Conservation (phyloP, 2,329 filamentous ascomycete genomes). For the Exophiala xenobiotica region DNA sequence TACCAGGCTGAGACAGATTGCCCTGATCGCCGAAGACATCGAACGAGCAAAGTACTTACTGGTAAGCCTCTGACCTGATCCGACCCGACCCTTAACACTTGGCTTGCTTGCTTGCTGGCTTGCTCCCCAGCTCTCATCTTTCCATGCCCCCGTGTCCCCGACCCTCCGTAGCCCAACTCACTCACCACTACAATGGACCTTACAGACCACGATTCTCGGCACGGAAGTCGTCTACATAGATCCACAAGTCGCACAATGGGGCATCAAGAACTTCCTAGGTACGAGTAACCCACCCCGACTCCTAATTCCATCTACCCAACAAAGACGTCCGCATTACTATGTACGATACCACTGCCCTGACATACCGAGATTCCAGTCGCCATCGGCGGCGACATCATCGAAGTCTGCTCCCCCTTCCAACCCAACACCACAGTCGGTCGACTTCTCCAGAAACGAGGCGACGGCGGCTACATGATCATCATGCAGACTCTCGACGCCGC, state of each 20-base stretch:
- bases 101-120: too few relatives aligned
- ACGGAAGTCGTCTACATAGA: conserved; percentile 43
- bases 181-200: not conserved
- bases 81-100: too few relatives aligned
- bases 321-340: not conserved
- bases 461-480: conserved; percentile 51
- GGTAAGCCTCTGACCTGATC: conserved; percentile 18
- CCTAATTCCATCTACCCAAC: not conserved
- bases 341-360: not conserved
- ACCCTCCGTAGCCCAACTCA: not conserved
- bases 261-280: conserved; percentile 44
- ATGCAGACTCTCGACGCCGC: conserved; percentile 47
- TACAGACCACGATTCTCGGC: conserved; percentile 37
- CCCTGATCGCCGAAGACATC: conserved; percentile 30
- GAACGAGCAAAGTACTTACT: conserved; percentile 28
- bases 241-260: conserved; percentile 40
- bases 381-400: conserved; percentile 46
- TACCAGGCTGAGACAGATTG: conserved; percentile 32
- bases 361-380: conserved; percentile 34
- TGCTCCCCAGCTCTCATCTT: not conserved
- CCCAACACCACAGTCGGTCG: conserved; percentile 42
- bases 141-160: too few relatives aligned
- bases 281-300: conserved; percentile 3
- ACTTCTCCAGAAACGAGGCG: conserved; percentile 43
- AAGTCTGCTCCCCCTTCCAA: conserved; percentile 40